Conservation (phyloP, 345 rosid genomes). For the Lenwebbia sp. region DNA sequence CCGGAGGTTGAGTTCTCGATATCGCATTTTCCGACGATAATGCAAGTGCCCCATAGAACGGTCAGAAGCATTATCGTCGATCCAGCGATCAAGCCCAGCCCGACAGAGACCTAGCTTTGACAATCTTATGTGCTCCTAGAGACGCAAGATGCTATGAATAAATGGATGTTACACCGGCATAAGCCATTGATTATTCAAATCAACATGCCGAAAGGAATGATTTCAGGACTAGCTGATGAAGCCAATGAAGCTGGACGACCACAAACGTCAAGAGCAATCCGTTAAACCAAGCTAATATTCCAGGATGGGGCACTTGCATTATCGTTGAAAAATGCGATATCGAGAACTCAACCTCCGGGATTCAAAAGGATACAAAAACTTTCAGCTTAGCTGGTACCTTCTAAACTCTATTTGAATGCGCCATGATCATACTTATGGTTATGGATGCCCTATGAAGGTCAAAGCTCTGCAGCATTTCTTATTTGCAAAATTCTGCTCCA, state of each 20-base stretch:
- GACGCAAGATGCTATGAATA: conserved; percentile 20
- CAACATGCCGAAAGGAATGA: neutral
- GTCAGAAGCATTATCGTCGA: conserved; percentile 30
- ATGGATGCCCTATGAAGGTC: neutral
- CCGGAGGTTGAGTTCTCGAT: conserved; percentile 1
- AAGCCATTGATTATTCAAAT: neutral
- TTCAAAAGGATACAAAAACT: neutral
- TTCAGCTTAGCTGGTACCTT: conserved; percentile 15
- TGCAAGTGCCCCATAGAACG: conserved; percentile 24
- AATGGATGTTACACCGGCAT: neutral
- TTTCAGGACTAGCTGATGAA: neutral
- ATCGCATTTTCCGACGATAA: conserved; percentile 19
- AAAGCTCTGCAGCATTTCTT: neutral
- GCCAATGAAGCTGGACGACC: too few species aligned
- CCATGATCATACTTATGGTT: neutral
- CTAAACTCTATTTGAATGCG: neutral
- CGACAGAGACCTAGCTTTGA: conserved; percentile 23
- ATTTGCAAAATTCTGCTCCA: neutral
- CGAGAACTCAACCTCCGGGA: too few species aligned
- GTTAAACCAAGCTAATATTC: too few species aligned
- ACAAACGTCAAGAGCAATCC: too few species aligned
- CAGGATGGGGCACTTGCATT: too few species aligned
- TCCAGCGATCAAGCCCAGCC: conserved; percentile 23
- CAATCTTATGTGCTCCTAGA: conserved; percentile 20
- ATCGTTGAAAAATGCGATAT: too few species aligned